phyloP scores from a whole-genome alignment of 768 basidiomycete genomes.

The Rhodotorula graminis region DNA sequence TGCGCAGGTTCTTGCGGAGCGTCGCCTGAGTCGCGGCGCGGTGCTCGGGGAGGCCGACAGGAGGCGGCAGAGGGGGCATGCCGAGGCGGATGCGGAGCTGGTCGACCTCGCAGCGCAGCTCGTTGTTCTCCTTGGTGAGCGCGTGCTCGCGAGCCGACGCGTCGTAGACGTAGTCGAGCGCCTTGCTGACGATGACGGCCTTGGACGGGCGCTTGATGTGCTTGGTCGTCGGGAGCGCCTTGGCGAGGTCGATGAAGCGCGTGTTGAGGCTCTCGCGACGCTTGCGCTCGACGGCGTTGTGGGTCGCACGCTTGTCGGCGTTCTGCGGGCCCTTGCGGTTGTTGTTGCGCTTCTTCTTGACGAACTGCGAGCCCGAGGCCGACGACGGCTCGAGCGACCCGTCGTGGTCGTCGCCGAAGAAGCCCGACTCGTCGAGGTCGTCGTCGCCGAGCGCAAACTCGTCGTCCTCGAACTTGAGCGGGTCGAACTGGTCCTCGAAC shows the following conservation, averaged over 20 bases:
- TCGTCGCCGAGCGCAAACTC: conserved; percentile 4
- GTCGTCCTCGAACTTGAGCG: conserved; percentile 16
- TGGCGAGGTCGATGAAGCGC: conserved; percentile 71
- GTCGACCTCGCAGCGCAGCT: conserved; percentile 83
- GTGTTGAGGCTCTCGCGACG: conserved; percentile 88
- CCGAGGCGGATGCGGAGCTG: conserved; percentile 79
- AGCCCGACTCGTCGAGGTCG: conserved; percentile 4
- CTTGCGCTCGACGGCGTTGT: conserved; percentile 94
- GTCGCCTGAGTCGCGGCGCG: conserved; percentile 19
- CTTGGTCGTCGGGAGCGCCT: conserved; percentile 81
- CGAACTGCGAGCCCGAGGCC: not conserved
- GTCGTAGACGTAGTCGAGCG: conserved; percentile 71
- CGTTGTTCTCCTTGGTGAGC: conserved; percentile 79
- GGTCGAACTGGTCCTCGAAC: conserved; percentile 28
- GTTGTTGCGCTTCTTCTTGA: conserved; percentile 20
- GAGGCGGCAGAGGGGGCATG: conserved; percentile 51
- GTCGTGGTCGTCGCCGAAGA: not conserved
- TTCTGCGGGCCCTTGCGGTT: conserved; percentile 46
- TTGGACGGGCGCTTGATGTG: conserved; percentile 91
- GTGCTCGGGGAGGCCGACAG: conserved; percentile 19
- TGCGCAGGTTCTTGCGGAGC: conserved; percentile 13
- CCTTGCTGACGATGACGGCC: conserved; percentile 92
- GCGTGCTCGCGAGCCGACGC: conserved; percentile 74
- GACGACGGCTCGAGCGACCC: not conserved
- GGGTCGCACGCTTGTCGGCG: conserved; percentile 89